phyloP scores from a whole-genome alignment of 2,329 filamentous ascomycete genomes.

The Teratosphaeria gauchensis region DNA sequence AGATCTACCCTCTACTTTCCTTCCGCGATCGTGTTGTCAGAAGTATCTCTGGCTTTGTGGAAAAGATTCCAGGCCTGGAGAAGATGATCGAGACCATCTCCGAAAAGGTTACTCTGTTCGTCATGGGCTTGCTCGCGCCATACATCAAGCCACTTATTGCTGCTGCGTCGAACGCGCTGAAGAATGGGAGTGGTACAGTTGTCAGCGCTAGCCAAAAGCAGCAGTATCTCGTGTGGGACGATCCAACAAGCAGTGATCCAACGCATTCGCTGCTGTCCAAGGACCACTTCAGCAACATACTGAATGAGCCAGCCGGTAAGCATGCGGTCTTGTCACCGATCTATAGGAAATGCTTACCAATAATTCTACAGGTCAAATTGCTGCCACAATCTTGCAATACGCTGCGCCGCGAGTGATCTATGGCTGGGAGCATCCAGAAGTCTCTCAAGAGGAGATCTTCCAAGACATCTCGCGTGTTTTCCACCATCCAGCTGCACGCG shows the following conservation, averaged over 20 bases:
- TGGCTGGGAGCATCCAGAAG: constrained; percentile 81
- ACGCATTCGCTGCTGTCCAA: constrained; percentile 44
- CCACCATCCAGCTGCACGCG: constrained; percentile 78
- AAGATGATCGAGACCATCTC: constrained; percentile 85
- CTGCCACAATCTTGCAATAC: constrained; percentile 63
- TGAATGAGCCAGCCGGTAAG: constrained; percentile 36
- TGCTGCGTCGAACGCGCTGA: constrained; percentile 71
- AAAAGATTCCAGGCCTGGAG: constrained; percentile 87
- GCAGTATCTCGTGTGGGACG: constrained; percentile 42
- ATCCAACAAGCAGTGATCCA: constrained; percentile 38
- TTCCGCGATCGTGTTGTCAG: constrained; percentile 93
- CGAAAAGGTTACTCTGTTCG: constrained; percentile 84
- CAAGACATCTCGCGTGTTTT: constrained; percentile 74
- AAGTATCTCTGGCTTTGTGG: constrained; percentile 71
- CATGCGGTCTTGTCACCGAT: neutral
- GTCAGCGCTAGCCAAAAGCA: constrained; percentile 44
- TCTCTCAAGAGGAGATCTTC: constrained; percentile 73
- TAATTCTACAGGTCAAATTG: constrained; percentile 30
- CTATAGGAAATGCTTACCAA: neutral
- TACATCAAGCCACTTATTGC: constrained; percentile 89
- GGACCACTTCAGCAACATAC: constrained; percentile 43
- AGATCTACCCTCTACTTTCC: constrained; percentile 90
- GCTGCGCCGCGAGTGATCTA: constrained; percentile 79
- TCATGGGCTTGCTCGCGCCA: constrained; percentile 81
- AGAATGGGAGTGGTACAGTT: constrained; percentile 70